Conservation (phyloP, 208 protist genomes). For the Leishmania tarentolae region DNA sequence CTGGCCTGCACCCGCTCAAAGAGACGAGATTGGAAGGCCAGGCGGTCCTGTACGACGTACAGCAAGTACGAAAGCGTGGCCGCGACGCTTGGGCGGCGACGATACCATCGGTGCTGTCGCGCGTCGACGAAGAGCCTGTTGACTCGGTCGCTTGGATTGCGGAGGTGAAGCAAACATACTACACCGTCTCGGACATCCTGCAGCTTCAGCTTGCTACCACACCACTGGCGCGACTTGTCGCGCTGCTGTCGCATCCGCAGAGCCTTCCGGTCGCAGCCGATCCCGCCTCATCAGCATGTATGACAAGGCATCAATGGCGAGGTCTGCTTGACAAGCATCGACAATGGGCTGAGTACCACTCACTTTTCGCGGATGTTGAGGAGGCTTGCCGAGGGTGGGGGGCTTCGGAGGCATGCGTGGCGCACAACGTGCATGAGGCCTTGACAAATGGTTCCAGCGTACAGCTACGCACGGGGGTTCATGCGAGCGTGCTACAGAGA, state of each 20-base stretch:
- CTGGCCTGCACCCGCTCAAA: slow-evolving; percentile 68
- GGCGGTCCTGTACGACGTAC: slow-evolving; percentile 37
- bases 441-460: slow-evolving; percentile 35
- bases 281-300: neutral
- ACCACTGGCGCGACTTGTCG: slow-evolving; percentile 36
- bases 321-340: slow-evolving; percentile 29
- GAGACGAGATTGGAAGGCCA: slow-evolving; percentile 45
- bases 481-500: slow-evolving; percentile 57
- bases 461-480: slow-evolving; percentile 65
- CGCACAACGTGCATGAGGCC: slow-evolving; percentile 29
- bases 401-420: slow-evolving; percentile 30
- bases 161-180: slow-evolving; percentile 30
- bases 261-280: neutral
- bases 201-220: slow-evolving; percentile 36
- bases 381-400: slow-evolving; percentile 24
- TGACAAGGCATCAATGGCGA: slow-evolving; percentile 26
- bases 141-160: slow-evolving; percentile 39
- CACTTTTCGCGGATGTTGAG: slow-evolving; percentile 30
- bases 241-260: slow-evolving; percentile 16
- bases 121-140: slow-evolving; percentile 14
- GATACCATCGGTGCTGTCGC: slow-evolving; percentile 30
- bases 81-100: slow-evolving; percentile 19
- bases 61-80: slow-evolving; percentile 25
- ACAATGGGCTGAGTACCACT: slow-evolving; percentile 21
- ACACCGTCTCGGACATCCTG: slow-evolving; percentile 37